Evolutionary conservation across 805 yeast genomes (phyloP).

Genomic region (Starmerella geochares): DNA sequence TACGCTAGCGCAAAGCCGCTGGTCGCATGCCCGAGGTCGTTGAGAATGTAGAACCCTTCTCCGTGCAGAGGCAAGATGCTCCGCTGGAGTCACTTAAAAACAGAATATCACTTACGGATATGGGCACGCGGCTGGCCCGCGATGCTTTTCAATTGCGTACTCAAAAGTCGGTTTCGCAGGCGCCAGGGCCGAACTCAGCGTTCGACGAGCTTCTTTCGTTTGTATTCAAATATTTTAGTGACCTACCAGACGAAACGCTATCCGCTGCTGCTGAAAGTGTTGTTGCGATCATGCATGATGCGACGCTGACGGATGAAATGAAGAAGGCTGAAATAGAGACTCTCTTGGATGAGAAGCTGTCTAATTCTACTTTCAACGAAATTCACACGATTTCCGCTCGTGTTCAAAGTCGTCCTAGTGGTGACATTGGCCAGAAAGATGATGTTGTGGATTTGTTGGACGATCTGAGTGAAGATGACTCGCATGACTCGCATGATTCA

Average conservation of each 20-base stretch:
- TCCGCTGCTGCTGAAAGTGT: constrained; percentile 51
- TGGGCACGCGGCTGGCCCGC: constrained; percentile 45
- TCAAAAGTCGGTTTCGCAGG: background rate
- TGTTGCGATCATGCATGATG: constrained; percentile 45
- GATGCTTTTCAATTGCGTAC: constrained; percentile 13
- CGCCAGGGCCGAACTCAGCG: background rate
- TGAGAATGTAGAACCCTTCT: background rate
- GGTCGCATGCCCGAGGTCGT: constrained; percentile 14
- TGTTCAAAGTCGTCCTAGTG: constrained; percentile 24
- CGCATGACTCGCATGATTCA: background rate
- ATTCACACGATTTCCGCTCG: constrained; percentile 24
- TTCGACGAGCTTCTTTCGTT: constrained; percentile 47
- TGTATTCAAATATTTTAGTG: constrained; percentile 51
- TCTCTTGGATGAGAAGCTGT: constrained; percentile 37
- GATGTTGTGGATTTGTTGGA: constrained; percentile 27
- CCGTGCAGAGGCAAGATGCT: background rate
- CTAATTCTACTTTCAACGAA: constrained; percentile 17
- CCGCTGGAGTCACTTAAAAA: constrained; percentile 48
- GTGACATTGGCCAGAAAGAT: constrained; percentile 24
- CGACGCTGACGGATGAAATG: constrained; percentile 35
- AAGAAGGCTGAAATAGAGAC: constrained; percentile 45
- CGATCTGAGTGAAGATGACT: constrained; percentile 27
- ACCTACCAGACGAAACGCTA: constrained; percentile 64
- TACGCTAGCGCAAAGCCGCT: background rate
- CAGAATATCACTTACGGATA: constrained; percentile 48